These are phyloP conservation scores for Andrographis paniculata DNA, from an alignment of 305 asterid genomes.

Conservation along the genomic window DNA sequence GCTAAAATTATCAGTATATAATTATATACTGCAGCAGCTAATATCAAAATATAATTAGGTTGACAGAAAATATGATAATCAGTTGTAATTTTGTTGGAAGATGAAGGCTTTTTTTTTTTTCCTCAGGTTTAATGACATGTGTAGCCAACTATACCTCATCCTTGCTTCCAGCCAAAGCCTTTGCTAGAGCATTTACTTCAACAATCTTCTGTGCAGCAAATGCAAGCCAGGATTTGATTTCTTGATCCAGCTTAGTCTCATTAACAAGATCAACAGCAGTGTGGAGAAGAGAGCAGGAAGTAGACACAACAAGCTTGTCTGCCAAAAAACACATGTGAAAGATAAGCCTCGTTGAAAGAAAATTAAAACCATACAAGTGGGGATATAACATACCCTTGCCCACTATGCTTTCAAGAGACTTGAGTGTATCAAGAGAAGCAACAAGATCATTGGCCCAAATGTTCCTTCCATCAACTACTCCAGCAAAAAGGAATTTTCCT, in stretches of 20 bases:
- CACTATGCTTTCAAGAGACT: conserved; percentile 70
- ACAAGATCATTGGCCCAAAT: conserved; percentile 92
- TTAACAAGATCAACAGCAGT: conserved; percentile 82
- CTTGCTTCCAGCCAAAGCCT: conserved; percentile 66
- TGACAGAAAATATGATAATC: too few relatives aligned
- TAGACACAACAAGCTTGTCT: conserved; percentile 90
- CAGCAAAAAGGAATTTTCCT: conserved; percentile 87
- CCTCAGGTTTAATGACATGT: too few relatives aligned
- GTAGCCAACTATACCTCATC: conserved; percentile 82
- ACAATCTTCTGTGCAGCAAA: conserved; percentile 88
- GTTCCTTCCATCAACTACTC: conserved; percentile 95
- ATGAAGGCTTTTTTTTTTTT: too few relatives aligned
- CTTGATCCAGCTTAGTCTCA: conserved; percentile 75
- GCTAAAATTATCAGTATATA: too few relatives aligned
- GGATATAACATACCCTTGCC: conserved; percentile 59
- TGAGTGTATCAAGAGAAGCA: conserved; percentile 51
- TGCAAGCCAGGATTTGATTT: conserved; percentile 92
- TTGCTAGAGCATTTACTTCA: conserved; percentile 85
- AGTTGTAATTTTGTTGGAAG: too few relatives aligned
- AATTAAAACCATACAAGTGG: conserved; percentile 1
- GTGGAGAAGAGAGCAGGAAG: conserved; percentile 86
- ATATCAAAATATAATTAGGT: too few relatives aligned
- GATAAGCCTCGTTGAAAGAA: conserved; percentile 11
- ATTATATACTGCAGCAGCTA: too few relatives aligned
- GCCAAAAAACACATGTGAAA: conserved; percentile 12